phyloP scores from a whole-genome alignment of 2,329 filamentous ascomycete species.

The Chaetomiaceae sp. region DNA sequence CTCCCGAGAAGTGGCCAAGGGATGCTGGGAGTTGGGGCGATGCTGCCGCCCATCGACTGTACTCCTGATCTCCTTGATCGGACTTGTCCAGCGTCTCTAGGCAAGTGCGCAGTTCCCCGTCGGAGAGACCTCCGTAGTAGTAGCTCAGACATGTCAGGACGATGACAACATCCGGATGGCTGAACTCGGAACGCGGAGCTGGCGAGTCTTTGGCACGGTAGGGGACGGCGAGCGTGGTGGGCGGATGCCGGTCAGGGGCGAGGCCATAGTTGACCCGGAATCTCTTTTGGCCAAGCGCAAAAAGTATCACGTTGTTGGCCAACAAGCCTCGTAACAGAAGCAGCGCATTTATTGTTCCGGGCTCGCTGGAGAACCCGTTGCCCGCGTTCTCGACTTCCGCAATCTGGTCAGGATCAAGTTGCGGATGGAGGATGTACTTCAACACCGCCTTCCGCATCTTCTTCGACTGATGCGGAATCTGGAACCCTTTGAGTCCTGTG shows the following conservation, averaged over 20 bases:
- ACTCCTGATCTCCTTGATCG: conserved; percentile 53
- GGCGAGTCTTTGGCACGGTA: conserved; percentile 62
- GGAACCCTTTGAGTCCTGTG: conserved; percentile 41
- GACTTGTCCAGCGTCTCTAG: conserved; percentile 49
- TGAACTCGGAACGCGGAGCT: conserved; percentile 58
- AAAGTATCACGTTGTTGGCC: conserved; percentile 53
- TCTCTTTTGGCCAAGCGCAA: conserved; percentile 56
- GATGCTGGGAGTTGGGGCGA: conserved; percentile 45
- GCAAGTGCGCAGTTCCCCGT: conserved; percentile 43
- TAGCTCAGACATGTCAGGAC: conserved; percentile 61
- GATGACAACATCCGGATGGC: conserved; percentile 63
- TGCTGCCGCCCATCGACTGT: conserved; percentile 45
- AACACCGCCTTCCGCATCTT: conserved; percentile 25
- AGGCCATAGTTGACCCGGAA: conserved; percentile 65
- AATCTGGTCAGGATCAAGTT: conserved; percentile 31
- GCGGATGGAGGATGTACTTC: conserved; percentile 39
- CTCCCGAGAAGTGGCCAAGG: conserved; percentile 39
- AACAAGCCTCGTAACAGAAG: conserved; percentile 60
- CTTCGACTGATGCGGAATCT: conserved; percentile 33
- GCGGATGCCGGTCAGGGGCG: conserved; percentile 42
- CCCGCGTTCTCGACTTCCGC: conserved; percentile 31
- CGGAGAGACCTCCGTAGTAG: conserved; percentile 56
- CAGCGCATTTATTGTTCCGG: conserved; percentile 36
- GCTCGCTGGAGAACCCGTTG: conserved; percentile 34
- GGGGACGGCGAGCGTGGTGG: conserved; percentile 50